Evolutionary conservation across 75 land plant genomes (phyloP).

Genomic region (Picea glauca): DNA sequence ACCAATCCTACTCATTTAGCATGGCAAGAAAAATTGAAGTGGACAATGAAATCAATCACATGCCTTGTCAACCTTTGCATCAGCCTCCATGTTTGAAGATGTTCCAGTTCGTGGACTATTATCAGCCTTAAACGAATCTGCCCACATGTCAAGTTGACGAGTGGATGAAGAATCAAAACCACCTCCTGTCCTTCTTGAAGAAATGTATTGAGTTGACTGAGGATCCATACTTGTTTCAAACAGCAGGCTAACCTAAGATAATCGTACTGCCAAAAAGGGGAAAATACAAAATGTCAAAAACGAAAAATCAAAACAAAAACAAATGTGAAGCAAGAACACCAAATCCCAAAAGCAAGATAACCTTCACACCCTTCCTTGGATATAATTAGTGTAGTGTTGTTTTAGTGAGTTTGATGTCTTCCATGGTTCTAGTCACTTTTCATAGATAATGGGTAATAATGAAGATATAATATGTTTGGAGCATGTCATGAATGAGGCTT

Average conservation of each 20-base stretch:
- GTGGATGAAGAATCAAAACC: slow-evolving; percentile 40
- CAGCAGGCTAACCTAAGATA: neutral
- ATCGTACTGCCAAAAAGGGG: neutral
- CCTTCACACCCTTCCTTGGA: no score
- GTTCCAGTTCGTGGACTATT: slow-evolving; percentile 38
- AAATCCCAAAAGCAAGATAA: no score
- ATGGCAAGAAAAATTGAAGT: neutral
- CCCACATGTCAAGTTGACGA: slow-evolving; percentile 43
- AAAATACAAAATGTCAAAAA: no score
- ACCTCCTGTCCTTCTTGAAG: slow-evolving; percentile 40
- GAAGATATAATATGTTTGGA: no score
- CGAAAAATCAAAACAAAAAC: no score
- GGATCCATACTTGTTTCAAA: slow-evolving; percentile 35
- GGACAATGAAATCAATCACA: neutral
- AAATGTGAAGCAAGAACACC: no score
- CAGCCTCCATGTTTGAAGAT: slow-evolving; percentile 41
- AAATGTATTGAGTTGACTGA: slow-evolving; percentile 37
- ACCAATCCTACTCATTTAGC: neutral
- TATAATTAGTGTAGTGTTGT: no score
- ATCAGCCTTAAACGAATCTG: slow-evolving; percentile 30
- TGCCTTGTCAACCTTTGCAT: slow-evolving; percentile 43
- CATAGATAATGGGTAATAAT: no score
- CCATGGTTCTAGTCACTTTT: no score
- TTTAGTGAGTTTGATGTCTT: no score
- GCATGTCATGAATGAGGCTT: no score